Evolutionary conservation across 352 stramenopile genomes (phyloP).

Genomic region (Globisporangium canariense): DNA sequence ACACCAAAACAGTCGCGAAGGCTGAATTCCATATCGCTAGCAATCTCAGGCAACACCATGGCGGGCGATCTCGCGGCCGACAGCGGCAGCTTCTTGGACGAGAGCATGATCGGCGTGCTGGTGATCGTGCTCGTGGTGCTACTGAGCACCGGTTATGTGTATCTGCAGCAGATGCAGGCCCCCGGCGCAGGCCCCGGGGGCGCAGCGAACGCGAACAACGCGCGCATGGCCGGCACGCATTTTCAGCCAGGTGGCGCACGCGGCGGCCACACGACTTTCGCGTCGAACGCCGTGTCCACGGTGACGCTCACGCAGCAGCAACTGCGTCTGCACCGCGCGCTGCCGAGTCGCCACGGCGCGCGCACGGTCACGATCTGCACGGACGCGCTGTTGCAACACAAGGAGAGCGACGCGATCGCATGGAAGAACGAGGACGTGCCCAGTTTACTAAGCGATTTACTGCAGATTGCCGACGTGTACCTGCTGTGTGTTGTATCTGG

Average conservation of each 20-base stretch:
- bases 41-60: slow-evolving; percentile 17
- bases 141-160: slow-evolving; percentile 73
- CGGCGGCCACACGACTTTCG: slow-evolving; percentile 14
- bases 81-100: slow-evolving; percentile 41
- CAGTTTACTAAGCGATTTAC: slow-evolving; percentile 49
- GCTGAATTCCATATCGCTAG: not conserved
- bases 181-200: slow-evolving; percentile 3
- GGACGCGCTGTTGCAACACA: slow-evolving; percentile 42
- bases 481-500: slow-evolving; percentile 43
- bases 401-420: slow-evolving; percentile 23
- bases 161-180: slow-evolving; percentile 57
- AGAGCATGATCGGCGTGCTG: slow-evolving; percentile 65
- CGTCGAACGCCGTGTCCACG: slow-evolving; percentile 34
- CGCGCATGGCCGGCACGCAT: slow-evolving; percentile 5
- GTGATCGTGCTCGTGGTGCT: slow-evolving; percentile 69
- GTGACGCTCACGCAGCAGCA: slow-evolving; percentile 44
- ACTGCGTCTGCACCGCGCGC: slow-evolving; percentile 45
- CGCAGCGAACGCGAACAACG: slow-evolving; percentile 2
- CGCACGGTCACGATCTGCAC: slow-evolving; percentile 66
- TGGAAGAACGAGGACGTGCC: slow-evolving; percentile 52
- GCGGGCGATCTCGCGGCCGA: slow-evolving; percentile 35
- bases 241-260: slow-evolving; percentile 11
- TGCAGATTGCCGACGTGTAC: slow-evolving; percentile 63
- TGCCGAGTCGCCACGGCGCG: slow-evolving; percentile 62
- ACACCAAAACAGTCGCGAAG: not conserved